Evolutionary conservation across 2,329 filamentous ascomycete species (phyloP), one percentile per base, ranked within the genome.

Genomic region (Penicillium palitans): DNA sequence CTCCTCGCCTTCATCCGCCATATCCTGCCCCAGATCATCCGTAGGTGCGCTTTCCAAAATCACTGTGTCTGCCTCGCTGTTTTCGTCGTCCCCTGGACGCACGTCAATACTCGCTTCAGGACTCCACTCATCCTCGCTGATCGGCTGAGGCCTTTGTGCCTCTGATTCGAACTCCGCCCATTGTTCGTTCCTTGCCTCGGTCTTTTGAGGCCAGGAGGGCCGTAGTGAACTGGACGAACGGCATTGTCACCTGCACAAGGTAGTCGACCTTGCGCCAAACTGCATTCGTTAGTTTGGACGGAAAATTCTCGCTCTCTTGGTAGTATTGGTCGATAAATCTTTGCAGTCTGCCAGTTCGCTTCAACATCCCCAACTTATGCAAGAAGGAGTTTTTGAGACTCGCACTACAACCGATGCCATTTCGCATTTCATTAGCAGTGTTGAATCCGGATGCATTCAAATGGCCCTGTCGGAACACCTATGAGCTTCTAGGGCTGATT

Each of bases 201-300:
- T 50, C 47, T 48, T 37, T 48, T 12, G 46, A 48, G 10, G 31
- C 29, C 31, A 48, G 31, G n/a, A 48, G 46, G 47, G 33, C 33
- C 47, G 21, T 40, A 17, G 47, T 50, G 24, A 50, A 50, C 6
- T 50, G 47, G 24, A 50, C 13, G 33, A 50, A 50, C 3, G 47
- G 47, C 21, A 40, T 50, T 40, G 24, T 39, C 47, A 50, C 15
- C 35, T 50, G 47, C 6, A 50, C 33, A 39, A 50, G 19, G 33
- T 50, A 50, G 19, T 50, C 47, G 24, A 50, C 33, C 47, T 50
- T 50, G 47, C 47, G 47, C 47, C 47, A 50, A 12, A 40, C 47
- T 15, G 33, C 29, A 27, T 40, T 39, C 8, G 21, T 24, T 24
- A 24, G 3, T 24, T 24, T 40, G 24, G 27, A 50, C 47, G 1